Evolutionary conservation across 306 rosid species (phyloP), one percentile per base, ranked within the genome.

Genomic region (Boehmeria nivea): DNA sequence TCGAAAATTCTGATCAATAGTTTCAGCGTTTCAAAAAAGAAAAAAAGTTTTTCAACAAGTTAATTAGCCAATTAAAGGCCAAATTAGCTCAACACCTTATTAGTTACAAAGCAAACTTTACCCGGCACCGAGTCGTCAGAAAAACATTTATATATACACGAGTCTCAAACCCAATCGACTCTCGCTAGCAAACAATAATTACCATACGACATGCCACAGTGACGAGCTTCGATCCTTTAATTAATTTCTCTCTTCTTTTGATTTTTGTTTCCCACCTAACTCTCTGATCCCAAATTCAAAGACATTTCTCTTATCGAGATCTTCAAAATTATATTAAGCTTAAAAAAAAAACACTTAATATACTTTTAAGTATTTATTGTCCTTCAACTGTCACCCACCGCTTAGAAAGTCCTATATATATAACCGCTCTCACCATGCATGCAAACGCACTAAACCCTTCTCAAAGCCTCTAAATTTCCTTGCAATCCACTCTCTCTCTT

Each of bases 201-300:
- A 40, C 27, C 16, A n/a, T n/a, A 38, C 17, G 68, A 57, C 64
- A 25, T 51, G 53, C 26, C 24, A 43, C 16, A 19, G n/a, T 17
- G 19, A 23, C 3, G 33, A 56, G 33, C 43, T 40, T 40, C 45
- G 17, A 56, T 54, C 48, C 73, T 63, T 81, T 53, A 82, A 81
- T 40, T n/a, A n/a, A 33, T 10, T 72, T 75, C 60, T 74, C 81
- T 60, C 80, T 57, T 60, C 71, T 74, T 74, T 76, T 59, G 65
- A 73, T 79, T 62, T 49, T 31, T 11, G 45, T 9, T 26, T 52
- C 80, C 89, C 64, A 79, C 78, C 87, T 57, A 76, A 54, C 78
- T 28, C 44, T 69, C 73, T 72, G 73, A 58, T 13, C 19, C 59
- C 31, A 28, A 42, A 70, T 68, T 70, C 38, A 72, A 67, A 47